Evolutionary conservation across 2,329 filamentous ascomycete species (phyloP).

Genomic region (Aureobasidium pullulans): DNA sequence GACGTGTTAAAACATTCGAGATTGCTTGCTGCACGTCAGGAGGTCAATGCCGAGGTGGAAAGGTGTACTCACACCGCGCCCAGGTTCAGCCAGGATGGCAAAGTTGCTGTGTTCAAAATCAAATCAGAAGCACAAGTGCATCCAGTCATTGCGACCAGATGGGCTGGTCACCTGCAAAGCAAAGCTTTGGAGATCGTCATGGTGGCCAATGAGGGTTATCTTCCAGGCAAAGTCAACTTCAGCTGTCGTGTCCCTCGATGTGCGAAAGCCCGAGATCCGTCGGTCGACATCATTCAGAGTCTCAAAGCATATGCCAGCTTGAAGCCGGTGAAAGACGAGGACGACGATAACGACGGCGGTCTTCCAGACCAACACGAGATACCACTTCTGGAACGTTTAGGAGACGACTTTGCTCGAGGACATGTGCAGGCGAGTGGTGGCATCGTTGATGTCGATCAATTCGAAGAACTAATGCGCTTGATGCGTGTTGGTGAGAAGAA

Average conservation of each 20-base stretch:
- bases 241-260: slow-evolving; percentile 55
- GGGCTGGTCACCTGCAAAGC: slow-evolving; percentile 55
- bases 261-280: slow-evolving; percentile 46
- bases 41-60: slow-evolving; percentile 56
- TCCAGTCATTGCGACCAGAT: slow-evolving; percentile 59
- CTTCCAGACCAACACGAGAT: slow-evolving; percentile 9
- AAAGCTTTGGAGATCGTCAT: slow-evolving; percentile 56
- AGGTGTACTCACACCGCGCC: slow-evolving; percentile 55
- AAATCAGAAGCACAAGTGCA: slow-evolving; percentile 55
- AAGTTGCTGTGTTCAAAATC: slow-evolving; percentile 57
- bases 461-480: slow-evolving; percentile 56
- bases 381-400: slow-evolving; percentile 43
- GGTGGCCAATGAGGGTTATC: slow-evolving; percentile 60
- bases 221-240: slow-evolving; percentile 58
- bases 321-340: slow-evolving; percentile 18
- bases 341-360: background rate
- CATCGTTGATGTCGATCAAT: slow-evolving; percentile 52
- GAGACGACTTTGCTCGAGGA: slow-evolving; percentile 57
- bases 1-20: slow-evolving; percentile 43
- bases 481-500: slow-evolving; percentile 53
- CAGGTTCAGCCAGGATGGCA: slow-evolving; percentile 55
- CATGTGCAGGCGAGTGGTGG: slow-evolving; percentile 63
- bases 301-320: slow-evolving; percentile 44
- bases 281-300: slow-evolving; percentile 57
- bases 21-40: slow-evolving; percentile 47